Conservation (phyloP, 257 asterid species). For the Lithospermum erythrorhizon region DNA sequence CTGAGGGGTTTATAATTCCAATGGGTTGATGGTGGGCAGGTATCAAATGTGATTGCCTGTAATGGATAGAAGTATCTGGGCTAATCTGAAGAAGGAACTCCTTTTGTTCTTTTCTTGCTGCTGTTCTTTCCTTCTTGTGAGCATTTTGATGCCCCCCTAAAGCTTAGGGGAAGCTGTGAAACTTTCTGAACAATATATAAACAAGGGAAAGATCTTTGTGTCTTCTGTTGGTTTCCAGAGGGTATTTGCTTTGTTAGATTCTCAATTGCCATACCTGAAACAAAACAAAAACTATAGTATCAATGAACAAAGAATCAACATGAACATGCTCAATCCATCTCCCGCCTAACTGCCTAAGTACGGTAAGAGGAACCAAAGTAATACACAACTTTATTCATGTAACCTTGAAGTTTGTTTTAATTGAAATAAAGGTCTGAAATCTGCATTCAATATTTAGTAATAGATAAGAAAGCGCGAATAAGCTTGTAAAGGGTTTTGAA, state of each 20-base stretch:
- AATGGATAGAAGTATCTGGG: slow-evolving; percentile 17
- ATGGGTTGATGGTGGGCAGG: slow-evolving; percentile 39
- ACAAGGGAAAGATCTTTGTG: slow-evolving; percentile 54
- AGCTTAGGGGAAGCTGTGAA: slow-evolving; percentile 89
- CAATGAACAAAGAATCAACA: not conserved
- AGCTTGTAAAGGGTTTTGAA: too few relatives aligned
- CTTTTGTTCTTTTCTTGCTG: slow-evolving; percentile 58
- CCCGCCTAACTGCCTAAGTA: too few relatives aligned
- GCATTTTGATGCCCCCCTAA: slow-evolving; percentile 96
- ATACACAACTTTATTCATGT: too few relatives aligned
- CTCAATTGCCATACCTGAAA: slow-evolving; percentile 44
- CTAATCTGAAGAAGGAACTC: slow-evolving; percentile 11
- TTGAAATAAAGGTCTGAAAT: too few relatives aligned
- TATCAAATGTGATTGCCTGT: slow-evolving; percentile 33
- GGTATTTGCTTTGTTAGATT: slow-evolving; percentile 16
- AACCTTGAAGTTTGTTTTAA: too few relatives aligned
- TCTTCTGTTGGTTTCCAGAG: slow-evolving; percentile 30
- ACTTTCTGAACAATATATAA: slow-evolving; percentile 71
- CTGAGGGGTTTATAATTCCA: slow-evolving; percentile 43
- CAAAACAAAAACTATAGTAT: not conserved
- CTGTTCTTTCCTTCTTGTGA: slow-evolving; percentile 79
- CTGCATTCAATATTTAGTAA: too few relatives aligned
- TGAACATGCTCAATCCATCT: not conserved
- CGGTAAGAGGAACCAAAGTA: not conserved
- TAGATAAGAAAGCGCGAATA: too few relatives aligned